These are phyloP conservation scores for Closterium sp. DNA, from an alignment of 139 green algal species.

Conservation along the genomic window DNA sequence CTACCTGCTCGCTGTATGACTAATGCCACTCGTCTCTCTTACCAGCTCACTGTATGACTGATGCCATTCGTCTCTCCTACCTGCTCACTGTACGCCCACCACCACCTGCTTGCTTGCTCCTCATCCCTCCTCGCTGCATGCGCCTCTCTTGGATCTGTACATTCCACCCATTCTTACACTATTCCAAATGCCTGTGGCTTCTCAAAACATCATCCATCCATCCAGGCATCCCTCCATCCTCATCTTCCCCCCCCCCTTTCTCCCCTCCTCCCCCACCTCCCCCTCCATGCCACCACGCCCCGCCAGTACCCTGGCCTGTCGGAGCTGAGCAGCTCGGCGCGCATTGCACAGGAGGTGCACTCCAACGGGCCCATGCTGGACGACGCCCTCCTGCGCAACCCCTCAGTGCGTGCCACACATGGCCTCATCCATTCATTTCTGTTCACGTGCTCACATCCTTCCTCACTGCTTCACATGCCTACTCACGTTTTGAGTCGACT, in stretches of 20 bases:
- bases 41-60: conserved; percentile 63
- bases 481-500: no score
- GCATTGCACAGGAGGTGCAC: conserved; percentile 55
- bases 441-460: background rate
- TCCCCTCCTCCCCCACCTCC: background rate
- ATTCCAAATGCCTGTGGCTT: no score
- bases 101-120: background rate
- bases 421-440: background rate
- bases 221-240: background rate
- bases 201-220: no score
- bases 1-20: conserved; percentile 70
- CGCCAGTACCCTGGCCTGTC: background rate
- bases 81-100: conserved; percentile 53
- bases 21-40: conserved; percentile 51
- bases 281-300: background rate
- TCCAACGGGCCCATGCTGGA: conserved; percentile 72
- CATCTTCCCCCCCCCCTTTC: conserved; percentile 4
- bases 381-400: conserved; percentile 86
- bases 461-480: no score
- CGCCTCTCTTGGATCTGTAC: no score
- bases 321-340: conserved; percentile 14
- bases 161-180: no score
- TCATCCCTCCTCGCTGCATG: no score
- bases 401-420: conserved; percentile 59
- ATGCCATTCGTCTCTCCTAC: conserved; percentile 61